Conservation (phyloP, 441 rosid genomes). For the Viola pubescens region DNA sequence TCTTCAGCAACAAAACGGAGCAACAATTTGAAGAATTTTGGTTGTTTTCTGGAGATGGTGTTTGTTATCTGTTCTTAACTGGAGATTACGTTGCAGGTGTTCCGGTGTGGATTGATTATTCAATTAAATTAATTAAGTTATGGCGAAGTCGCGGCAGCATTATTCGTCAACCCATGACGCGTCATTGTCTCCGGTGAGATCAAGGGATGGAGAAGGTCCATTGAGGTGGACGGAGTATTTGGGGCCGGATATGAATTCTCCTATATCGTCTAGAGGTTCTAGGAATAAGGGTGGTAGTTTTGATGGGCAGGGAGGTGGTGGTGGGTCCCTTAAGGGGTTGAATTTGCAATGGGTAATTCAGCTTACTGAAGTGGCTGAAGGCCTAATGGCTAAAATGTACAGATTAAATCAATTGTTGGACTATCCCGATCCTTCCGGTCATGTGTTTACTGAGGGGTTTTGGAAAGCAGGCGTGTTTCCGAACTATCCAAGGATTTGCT, state of each 20-base stretch:
- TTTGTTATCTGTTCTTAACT: background rate
- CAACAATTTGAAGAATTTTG: background rate
- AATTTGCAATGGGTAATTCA: constrained; percentile 89
- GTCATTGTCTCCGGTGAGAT: constrained; percentile 57
- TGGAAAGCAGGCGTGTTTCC: constrained; percentile 97
- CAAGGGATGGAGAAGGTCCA: constrained; percentile 92
- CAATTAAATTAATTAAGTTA: constrained; percentile 19
- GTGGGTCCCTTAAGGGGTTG: constrained; percentile 64
- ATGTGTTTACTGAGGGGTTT: constrained; percentile 73
- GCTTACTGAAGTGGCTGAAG: constrained; percentile 90
- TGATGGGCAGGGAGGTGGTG: constrained; percentile 66
- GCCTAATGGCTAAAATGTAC: constrained; percentile 96
- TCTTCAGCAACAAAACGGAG: too few relatives aligned
- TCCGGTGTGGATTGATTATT: constrained; percentile 3
- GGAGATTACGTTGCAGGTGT: constrained; percentile 6
- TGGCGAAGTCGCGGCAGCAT: constrained; percentile 67
- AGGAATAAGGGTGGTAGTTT: constrained; percentile 34
- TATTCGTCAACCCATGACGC: constrained; percentile 42
- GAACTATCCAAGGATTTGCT: constrained; percentile 75
- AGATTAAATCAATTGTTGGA: constrained; percentile 92
- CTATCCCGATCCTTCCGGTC: constrained; percentile 73
- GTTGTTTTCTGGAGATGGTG: background rate
- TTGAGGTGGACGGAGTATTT: constrained; percentile 94
- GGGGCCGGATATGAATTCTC: constrained; percentile 62
- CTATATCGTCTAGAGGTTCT: constrained; percentile 46